Conservation (phyloP, 2,329 filamentous ascomycete species). For the Pseudogymnoascus sp. region DNA sequence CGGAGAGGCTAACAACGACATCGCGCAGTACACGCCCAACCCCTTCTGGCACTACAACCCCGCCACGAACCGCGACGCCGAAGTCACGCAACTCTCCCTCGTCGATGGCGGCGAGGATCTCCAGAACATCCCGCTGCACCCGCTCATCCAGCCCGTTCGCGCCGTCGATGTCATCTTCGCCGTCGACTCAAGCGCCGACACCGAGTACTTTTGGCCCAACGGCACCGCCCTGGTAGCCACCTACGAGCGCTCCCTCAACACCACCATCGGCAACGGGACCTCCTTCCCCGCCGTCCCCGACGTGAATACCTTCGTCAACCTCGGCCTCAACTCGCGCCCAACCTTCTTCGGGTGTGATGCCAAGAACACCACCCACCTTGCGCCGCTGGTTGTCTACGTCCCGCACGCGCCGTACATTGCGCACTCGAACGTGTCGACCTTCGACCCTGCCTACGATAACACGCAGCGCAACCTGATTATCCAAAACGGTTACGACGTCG, state of each 20-base stretch:
- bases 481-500: slow-evolving; percentile 75
- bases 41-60: slow-evolving; percentile 64
- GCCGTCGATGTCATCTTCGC: slow-evolving; percentile 74
- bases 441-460: slow-evolving; percentile 55
- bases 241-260: slow-evolving; percentile 56
- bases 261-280: slow-evolving; percentile 56
- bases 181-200: slow-evolving; percentile 71
- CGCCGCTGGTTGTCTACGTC: slow-evolving; percentile 76
- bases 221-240: slow-evolving; percentile 67
- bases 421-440: slow-evolving; percentile 73
- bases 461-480: slow-evolving; percentile 71
- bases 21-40: slow-evolving; percentile 67
- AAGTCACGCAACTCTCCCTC: slow-evolving; percentile 51
- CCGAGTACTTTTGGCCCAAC: slow-evolving; percentile 62
- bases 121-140: slow-evolving; percentile 73
- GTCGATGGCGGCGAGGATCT: slow-evolving; percentile 73
- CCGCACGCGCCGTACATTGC: slow-evolving; percentile 76
- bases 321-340: slow-evolving; percentile 64
- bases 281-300: slow-evolving; percentile 67
- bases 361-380: slow-evolving; percentile 49
- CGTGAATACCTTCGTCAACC: slow-evolving; percentile 69
- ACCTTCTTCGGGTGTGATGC: slow-evolving; percentile 75
- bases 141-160: slow-evolving; percentile 66
- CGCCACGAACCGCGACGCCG: slow-evolving; percentile 49
- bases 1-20: slow-evolving; percentile 57